Conservation (phyloP, 148 eudicot species). For the Polygonum aviculare region DNA sequence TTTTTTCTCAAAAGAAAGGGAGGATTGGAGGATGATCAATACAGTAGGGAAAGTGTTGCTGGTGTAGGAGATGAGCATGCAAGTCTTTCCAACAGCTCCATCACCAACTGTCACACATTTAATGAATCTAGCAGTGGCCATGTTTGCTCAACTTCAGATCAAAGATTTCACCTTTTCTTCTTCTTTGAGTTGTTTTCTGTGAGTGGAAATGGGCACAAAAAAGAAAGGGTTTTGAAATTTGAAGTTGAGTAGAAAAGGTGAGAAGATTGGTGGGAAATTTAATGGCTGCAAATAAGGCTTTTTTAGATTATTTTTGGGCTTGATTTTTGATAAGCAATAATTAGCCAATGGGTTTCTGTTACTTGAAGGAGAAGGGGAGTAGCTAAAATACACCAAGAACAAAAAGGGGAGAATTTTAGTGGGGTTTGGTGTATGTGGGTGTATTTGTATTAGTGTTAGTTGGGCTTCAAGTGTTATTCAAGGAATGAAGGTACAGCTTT, state of each 20-base stretch:
- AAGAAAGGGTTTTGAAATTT: neutral
- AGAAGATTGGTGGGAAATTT: slow-evolving; percentile 1
- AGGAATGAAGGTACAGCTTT: slow-evolving; percentile 8
- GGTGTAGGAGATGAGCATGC: slow-evolving; percentile 16
- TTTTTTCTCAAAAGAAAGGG: neutral
- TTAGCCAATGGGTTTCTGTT: slow-evolving; percentile 8
- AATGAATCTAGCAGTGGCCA: slow-evolving; percentile 16
- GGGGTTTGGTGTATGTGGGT: slow-evolving; percentile 11
- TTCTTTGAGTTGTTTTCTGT: neutral
- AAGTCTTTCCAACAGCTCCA: slow-evolving; percentile 15
- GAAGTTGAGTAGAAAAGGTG: neutral
- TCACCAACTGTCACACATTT: slow-evolving; percentile 16
- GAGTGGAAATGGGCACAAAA: neutral
- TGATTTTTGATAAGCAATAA: neutral
- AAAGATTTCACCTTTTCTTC: neutral
- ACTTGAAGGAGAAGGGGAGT: slow-evolving; percentile 9
- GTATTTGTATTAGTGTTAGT: slow-evolving; percentile 15
- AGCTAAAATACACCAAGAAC: slow-evolving; percentile 1
- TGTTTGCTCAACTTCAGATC: neutral
- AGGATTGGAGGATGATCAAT: neutral
- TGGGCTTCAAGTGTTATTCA: slow-evolving; percentile 10
- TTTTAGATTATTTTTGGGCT: neutral
- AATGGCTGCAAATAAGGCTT: neutral
- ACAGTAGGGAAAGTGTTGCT: slow-evolving; percentile 16
- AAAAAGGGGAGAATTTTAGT: neutral